Conservation (phyloP, 306 rosid genomes). For the Cucurbita moschata region DNA sequence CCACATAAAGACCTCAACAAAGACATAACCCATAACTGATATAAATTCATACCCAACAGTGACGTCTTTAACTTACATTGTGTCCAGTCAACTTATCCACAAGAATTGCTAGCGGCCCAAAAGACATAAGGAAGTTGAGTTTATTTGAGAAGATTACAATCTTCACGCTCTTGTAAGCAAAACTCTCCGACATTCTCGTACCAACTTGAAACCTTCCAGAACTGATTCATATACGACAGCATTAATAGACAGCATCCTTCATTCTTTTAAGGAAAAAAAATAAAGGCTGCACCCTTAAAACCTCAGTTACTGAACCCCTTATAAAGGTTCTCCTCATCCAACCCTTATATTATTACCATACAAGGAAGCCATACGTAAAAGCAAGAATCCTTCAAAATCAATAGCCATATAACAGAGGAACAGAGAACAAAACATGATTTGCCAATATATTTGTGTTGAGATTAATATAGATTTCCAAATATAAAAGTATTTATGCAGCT, state of each 20-base stretch:
- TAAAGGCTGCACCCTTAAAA: slow-evolving; percentile 10
- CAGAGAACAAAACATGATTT: background rate
- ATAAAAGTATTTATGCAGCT: background rate
- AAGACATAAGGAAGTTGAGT: slow-evolving; percentile 74
- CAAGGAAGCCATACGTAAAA: slow-evolving; percentile 36
- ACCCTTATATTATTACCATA: slow-evolving; percentile 22
- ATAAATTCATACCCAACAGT: background rate
- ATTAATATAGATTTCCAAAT: background rate
- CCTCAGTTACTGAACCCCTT: slow-evolving; percentile 12
- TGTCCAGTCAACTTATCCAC: slow-evolving; percentile 26
- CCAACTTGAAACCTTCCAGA: slow-evolving; percentile 14
- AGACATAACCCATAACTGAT: background rate
- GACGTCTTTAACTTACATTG: slow-evolving; percentile 38
- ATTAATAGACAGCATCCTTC: slow-evolving; percentile 10
- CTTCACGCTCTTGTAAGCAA: slow-evolving; percentile 32
- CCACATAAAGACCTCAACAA: slow-evolving; percentile 16
- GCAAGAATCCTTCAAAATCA: slow-evolving; percentile 1
- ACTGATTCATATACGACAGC: slow-evolving; percentile 21
- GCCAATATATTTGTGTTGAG: background rate
- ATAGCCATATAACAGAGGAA: background rate
- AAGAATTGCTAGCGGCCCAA: slow-evolving; percentile 69
- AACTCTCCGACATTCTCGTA: slow-evolving; percentile 12
- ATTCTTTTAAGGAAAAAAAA: too few species aligned
- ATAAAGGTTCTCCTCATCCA: slow-evolving; percentile 25
- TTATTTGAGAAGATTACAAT: slow-evolving; percentile 54